Evolutionary conservation across 2,329 filamentous ascomycete species (phyloP).

Genomic region (Hymenoscyphus fraxineus): DNA sequence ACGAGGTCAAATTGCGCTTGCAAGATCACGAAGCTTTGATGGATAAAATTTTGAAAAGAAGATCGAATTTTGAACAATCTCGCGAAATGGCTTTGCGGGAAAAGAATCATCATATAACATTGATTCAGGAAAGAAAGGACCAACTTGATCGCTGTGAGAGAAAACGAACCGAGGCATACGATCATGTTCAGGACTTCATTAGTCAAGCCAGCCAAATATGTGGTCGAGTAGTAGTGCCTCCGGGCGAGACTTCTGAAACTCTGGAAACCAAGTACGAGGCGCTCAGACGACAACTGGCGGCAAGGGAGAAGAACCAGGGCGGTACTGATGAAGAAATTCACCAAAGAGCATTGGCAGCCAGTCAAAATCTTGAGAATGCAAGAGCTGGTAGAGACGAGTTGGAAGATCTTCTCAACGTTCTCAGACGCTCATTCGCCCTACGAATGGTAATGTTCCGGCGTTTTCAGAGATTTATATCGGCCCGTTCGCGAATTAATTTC

Average conservation of each 20-base stretch:
- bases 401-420: conserved; percentile 37
- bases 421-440: conserved; percentile 60
- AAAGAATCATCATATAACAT: conserved; percentile 59
- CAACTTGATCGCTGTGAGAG: conserved; percentile 44
- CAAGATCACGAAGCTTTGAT: conserved; percentile 41
- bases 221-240: conserved; percentile 57
- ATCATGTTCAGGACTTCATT: conserved; percentile 50
- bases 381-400: conserved; percentile 45
- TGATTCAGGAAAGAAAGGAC: conserved; percentile 45
- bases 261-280: conserved; percentile 52
- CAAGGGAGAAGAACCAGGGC: conserved; percentile 55
- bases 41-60: conserved; percentile 54
- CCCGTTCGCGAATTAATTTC: conserved; percentile 82
- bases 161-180: conserved; percentile 45
- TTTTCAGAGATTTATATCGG: conserved; percentile 82
- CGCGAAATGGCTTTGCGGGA: conserved; percentile 52
- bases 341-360: conserved; percentile 40
- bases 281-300: conserved; percentile 55
- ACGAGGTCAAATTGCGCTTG: conserved; percentile 40
- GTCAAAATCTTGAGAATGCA: conserved; percentile 40
- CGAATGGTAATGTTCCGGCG: conserved; percentile 73
- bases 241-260: conserved; percentile 58
- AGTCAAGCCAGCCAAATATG: conserved; percentile 52
- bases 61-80: conserved; percentile 45
- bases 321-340: conserved; percentile 63